phyloP scores from a whole-genome alignment of 169 alveolate genomes.

The Plasmodium fragile region DNA sequence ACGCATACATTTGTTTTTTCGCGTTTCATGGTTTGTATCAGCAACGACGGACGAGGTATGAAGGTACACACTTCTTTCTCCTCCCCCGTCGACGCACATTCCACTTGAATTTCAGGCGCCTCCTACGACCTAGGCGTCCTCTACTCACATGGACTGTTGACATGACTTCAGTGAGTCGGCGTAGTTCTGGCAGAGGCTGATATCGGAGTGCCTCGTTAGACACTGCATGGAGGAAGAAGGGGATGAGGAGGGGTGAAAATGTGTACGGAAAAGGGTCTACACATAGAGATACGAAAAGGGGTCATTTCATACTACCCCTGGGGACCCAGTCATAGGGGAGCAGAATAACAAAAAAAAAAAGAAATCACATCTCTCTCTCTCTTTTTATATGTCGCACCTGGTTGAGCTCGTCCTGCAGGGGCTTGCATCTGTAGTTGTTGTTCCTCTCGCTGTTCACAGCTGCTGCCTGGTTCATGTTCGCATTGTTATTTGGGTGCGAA shows the following conservation, averaged over 20 bases:
- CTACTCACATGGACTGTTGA: constrained; percentile 61
- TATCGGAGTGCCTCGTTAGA: constrained; percentile 64
- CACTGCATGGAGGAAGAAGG: constrained; percentile 15
- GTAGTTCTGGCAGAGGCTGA: constrained; percentile 72
- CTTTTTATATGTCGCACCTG: constrained; percentile 26
- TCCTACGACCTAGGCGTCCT: background rate
- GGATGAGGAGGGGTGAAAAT: background rate
- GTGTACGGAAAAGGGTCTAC: background rate
- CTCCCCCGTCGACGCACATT: background rate
- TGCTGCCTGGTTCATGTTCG: constrained; percentile 35
- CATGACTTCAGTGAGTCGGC: constrained; percentile 75
- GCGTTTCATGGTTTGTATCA: background rate
- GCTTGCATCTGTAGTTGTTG: constrained; percentile 32
- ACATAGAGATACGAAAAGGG: background rate
- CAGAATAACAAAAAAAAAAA: background rate
- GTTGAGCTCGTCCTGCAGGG: constrained; percentile 53
- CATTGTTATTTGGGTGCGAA: constrained; percentile 49
- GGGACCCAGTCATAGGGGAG: background rate
- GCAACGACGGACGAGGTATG: background rate
- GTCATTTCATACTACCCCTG: background rate
- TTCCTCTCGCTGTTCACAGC: constrained; percentile 56
- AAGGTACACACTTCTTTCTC: background rate
- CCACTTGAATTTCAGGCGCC: background rate
- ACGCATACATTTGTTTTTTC: background rate
- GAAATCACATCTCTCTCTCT: background rate